These are phyloP conservation scores for Aspergillus niger DNA, from an alignment of 2,329 filamentous ascomycete genomes.

Conservation along the genomic window DNA sequence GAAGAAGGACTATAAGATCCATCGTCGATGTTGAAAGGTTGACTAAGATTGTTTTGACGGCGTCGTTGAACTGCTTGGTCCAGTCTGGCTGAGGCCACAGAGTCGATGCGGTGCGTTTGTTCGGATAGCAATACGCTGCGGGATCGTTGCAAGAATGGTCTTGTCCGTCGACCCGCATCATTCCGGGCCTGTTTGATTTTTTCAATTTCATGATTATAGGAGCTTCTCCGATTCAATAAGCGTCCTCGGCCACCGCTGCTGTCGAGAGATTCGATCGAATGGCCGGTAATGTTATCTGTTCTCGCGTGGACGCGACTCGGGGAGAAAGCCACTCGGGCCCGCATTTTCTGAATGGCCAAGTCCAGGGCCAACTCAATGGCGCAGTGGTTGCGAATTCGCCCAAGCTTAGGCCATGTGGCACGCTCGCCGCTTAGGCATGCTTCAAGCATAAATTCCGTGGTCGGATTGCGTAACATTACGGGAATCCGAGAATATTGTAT, in stretches of 20 bases:
- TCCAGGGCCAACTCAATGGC: constrained; percentile 81
- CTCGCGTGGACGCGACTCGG: constrained; percentile 28
- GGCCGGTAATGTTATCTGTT: constrained; percentile 17
- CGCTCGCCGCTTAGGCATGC: constrained; percentile 76
- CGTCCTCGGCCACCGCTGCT: constrained; percentile 26
- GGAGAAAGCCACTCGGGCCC: constrained; percentile 40
- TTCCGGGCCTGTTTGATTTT: constrained; percentile 13
- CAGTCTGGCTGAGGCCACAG: neutral
- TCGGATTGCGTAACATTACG: constrained; percentile 79
- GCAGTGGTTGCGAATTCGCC: constrained; percentile 80
- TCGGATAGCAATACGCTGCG: constrained; percentile 24
- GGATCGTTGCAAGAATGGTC: constrained; percentile 20
- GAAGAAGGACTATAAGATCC: constrained; percentile 7
- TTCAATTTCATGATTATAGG: constrained; percentile 35
- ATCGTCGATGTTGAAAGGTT: constrained; percentile 2
- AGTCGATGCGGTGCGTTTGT: constrained; percentile 14
- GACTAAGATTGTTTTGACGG: neutral
- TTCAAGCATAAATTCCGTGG: constrained; percentile 79
- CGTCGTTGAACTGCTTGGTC: neutral
- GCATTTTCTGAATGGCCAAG: constrained; percentile 43
- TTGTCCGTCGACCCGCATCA: constrained; percentile 12
- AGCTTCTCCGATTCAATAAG: constrained; percentile 31
- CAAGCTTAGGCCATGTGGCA: constrained; percentile 89
- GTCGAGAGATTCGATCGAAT: constrained; percentile 26
- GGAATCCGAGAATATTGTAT: constrained; percentile 74